Percentiles rank a stretch among this genome's conserved stretches.
Evolutionary conservation across 2,329 filamentous ascomycete genomes (phyloP).

Genomic region (Talaromyces piceae): DNA sequence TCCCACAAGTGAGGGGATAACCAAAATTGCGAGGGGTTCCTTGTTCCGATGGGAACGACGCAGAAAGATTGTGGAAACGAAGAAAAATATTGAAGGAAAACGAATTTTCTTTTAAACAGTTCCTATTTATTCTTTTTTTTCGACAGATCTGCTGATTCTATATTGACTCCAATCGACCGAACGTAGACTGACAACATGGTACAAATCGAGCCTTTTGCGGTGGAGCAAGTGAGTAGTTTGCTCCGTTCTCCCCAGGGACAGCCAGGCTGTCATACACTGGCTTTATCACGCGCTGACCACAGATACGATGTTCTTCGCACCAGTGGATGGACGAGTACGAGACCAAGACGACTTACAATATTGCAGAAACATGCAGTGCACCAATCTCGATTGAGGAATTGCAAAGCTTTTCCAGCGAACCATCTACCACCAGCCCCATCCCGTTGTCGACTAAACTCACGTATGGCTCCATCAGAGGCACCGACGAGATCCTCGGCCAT

Average conservation of each 20-base stretch:
- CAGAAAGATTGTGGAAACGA: not conserved
- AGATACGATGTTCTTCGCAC: too few species aligned
- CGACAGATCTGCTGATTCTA: not conserved
- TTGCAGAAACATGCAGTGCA: conserved; percentile 51
- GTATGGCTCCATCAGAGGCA: conserved; percentile 68
- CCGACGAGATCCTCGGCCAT: conserved; percentile 53
- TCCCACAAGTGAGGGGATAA: not conserved
- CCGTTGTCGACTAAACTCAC: conserved; percentile 53
- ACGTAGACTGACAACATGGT: conserved; percentile 25
- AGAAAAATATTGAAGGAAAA: not conserved
- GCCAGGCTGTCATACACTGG: not conserved
- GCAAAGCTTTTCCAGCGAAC: conserved; percentile 46
- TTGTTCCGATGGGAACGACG: not conserved
- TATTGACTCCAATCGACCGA: not conserved
- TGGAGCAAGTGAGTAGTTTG: conserved; percentile 55
- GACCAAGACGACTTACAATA: conserved; percentile 46
- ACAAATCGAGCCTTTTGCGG: conserved; percentile 39
- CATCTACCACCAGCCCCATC: conserved; percentile 39
- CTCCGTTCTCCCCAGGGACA: not conserved
- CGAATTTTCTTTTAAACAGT: not conserved
- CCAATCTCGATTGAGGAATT: conserved; percentile 50
- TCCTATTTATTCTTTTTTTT: not conserved
- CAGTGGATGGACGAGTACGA: conserved; percentile 55
- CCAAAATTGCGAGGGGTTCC: not conserved
- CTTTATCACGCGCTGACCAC: not conserved